Base-by-base conservation (phyloP, 176 grass and related monocot species). In the Paspalum vaginatum region DNA sequence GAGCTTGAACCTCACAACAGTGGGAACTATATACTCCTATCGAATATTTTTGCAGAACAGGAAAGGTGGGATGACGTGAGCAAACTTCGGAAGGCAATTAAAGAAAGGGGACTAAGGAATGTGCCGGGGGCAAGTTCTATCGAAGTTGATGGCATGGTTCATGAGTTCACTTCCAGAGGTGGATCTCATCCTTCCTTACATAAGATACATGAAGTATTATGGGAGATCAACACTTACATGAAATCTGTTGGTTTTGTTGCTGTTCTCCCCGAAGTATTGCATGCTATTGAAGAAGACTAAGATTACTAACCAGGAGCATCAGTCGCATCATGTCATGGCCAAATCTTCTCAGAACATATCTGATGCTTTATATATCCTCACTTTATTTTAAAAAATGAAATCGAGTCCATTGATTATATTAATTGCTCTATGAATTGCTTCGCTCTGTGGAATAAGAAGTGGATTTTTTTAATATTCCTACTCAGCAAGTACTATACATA, bases 101-200 rank as follows among this genome's bases (percentile, higher is more conserved):
- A 88, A 87, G 83, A 97, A 20, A 80, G 82, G 39, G 83, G 87
- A 42, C 49, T 94, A 66, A 87, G 60, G 61, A 97, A 84, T 86
- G 58, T 94, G 49, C 87, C 89, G 1, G 85, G 94, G 67, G 91
- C 89, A 70, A 97, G 89, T 83, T 97, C 89, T 51, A 83, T 97
- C 68, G 94, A 94, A 81, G 48, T 97, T 63, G 76, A 88, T 79
- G 85, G 89, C 81, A 75, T 78, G 76, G 83, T 94, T 77, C 85
- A 97, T 57, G 89, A 92, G 75, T 94, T 94, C 73, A 94, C 89
- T 78, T 92, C 85, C 32, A 94, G 89, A 84, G 91, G 90, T 87
- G 87, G 87, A 58, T 97, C 82, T 65, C 89, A 97, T 89, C 89
- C 91, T 75, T 88, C 22, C 57, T 87, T 92, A n/a, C 58, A 88